Evolutionary conservation across 495 filamentous ascomycete species (phyloP).

Genomic region (Annulohypoxylon stygium): DNA sequence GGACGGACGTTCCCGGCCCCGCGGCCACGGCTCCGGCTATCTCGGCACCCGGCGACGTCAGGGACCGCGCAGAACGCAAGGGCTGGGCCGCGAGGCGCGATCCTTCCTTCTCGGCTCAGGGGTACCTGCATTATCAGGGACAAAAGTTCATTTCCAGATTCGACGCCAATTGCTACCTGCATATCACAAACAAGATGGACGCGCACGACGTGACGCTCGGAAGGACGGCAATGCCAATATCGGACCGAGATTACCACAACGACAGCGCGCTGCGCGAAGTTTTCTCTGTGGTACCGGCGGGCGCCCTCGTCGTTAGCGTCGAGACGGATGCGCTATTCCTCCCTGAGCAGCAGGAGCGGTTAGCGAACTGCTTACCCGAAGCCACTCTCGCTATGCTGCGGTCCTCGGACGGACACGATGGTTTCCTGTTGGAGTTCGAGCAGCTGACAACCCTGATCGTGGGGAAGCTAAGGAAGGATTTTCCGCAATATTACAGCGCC

Average conservation of each 20-base stretch:
- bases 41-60: neutral
- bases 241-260: neutral
- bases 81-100: slow-evolving; percentile 40
- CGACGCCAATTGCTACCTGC: slow-evolving; percentile 58
- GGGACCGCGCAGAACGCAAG: slow-evolving; percentile 32
- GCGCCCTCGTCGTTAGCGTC: slow-evolving; percentile 54
- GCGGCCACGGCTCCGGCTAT: slow-evolving; percentile 4
- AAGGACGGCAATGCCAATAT: slow-evolving; percentile 10
- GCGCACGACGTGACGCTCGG: slow-evolving; percentile 53
- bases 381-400: slow-evolving; percentile 49
- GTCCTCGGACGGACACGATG: slow-evolving; percentile 55
- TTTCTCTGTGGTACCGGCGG: slow-evolving; percentile 39
- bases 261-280: slow-evolving; percentile 39
- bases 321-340: slow-evolving; percentile 54
- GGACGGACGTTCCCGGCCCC: slow-evolving; percentile 31
- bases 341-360: slow-evolving; percentile 50
- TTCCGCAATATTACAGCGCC: slow-evolving; percentile 48
- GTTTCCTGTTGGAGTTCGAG: slow-evolving; percentile 55
- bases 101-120: slow-evolving; percentile 52
- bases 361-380: slow-evolving; percentile 49
- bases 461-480: slow-evolving; percentile 45
- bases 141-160: slow-evolving; percentile 56
- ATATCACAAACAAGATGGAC: slow-evolving; percentile 57
- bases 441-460: slow-evolving; percentile 46
- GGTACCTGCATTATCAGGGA: slow-evolving; percentile 56